These are phyloP conservation scores for Fusarium caatingaense DNA, from an alignment of 2,329 filamentous ascomycete genomes.

Conservation along the genomic window DNA sequence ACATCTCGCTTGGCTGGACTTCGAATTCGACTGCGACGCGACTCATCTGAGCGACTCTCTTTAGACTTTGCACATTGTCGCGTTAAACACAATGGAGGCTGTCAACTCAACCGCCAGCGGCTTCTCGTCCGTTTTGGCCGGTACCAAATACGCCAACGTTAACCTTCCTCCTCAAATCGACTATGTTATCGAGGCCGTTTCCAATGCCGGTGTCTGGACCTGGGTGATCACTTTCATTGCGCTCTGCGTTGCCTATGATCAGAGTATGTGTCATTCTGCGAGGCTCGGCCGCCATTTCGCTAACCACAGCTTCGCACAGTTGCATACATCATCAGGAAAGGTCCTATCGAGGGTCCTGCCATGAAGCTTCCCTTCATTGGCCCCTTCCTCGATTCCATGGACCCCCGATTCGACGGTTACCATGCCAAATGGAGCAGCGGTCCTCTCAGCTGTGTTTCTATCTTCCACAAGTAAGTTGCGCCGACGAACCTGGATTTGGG, in stretches of 20 bases:
- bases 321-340: slow-evolving; percentile 80
- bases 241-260: slow-evolving; percentile 84
- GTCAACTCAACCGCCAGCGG: slow-evolving; percentile 73
- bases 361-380: slow-evolving; percentile 90
- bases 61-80: slow-evolving; percentile 11
- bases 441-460: slow-evolving; percentile 93
- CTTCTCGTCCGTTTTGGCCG: slow-evolving; percentile 74
- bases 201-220: slow-evolving; percentile 69
- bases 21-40: slow-evolving; percentile 26
- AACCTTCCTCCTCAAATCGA: slow-evolving; percentile 67
- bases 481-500: neutral
- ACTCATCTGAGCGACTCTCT: neutral
- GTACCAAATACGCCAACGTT: slow-evolving; percentile 63
- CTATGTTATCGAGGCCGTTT: slow-evolving; percentile 64
- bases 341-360: slow-evolving; percentile 77
- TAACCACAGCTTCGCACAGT: slow-evolving; percentile 61
- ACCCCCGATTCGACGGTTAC: slow-evolving; percentile 93
- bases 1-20: slow-evolving; percentile 17
- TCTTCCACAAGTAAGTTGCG: slow-evolving; percentile 91
- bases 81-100: slow-evolving; percentile 59
- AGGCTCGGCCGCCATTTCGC: slow-evolving; percentile 6
- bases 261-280: slow-evolving; percentile 71
- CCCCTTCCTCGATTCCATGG: slow-evolving; percentile 92
- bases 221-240: slow-evolving; percentile 77
- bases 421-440: slow-evolving; percentile 92